A percentile compares a stretch with the other conserved stretches of the same genome.
Conservation (phyloP, 805 yeast species). For the Pichia insulana region DNA sequence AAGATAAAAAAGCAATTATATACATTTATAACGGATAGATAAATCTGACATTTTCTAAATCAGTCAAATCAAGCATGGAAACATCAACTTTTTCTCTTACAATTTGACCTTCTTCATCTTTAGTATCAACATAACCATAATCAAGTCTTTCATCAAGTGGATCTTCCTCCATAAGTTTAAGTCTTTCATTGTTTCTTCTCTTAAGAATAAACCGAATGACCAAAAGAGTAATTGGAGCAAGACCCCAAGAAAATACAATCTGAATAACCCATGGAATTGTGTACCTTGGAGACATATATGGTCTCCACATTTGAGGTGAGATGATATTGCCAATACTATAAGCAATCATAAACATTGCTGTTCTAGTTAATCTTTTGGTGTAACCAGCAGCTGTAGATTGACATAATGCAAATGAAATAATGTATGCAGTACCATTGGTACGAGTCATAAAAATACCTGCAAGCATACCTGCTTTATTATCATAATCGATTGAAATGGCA, state of each 20-base stretch:
- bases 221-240: slow-evolving; percentile 34
- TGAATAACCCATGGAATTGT: slow-evolving; percentile 41
- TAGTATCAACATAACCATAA: slow-evolving; percentile 11
- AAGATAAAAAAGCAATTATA: too few species aligned
- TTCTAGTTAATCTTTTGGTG: slow-evolving; percentile 41
- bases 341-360: slow-evolving; percentile 35
- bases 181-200: slow-evolving; percentile 25
- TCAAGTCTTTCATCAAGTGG: slow-evolving; percentile 13
- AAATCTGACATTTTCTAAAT: slow-evolving; percentile 38
- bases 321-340: slow-evolving; percentile 41
- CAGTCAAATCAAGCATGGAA: slow-evolving; percentile 42
- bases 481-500: slow-evolving; percentile 33
- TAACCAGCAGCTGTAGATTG: slow-evolving; percentile 36
- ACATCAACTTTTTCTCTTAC: slow-evolving; percentile 27
- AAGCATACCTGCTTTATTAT: slow-evolving; percentile 32
- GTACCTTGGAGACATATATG: slow-evolving; percentile 21
- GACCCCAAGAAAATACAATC: slow-evolving; percentile 35
- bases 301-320: slow-evolving; percentile 46
- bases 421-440: slow-evolving; percentile 12
- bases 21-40: slow-evolving; percentile 34
- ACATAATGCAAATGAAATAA: slow-evolving; percentile 23
- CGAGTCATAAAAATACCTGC: slow-evolving; percentile 23
- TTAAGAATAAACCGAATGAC: slow-evolving; percentile 29
- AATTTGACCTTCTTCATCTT: slow-evolving; percentile 25
- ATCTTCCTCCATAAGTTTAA: background rate